phyloP scores from a whole-genome alignment of 2,329 filamentous ascomycete species.

The Malbranchea zuffiana region DNA sequence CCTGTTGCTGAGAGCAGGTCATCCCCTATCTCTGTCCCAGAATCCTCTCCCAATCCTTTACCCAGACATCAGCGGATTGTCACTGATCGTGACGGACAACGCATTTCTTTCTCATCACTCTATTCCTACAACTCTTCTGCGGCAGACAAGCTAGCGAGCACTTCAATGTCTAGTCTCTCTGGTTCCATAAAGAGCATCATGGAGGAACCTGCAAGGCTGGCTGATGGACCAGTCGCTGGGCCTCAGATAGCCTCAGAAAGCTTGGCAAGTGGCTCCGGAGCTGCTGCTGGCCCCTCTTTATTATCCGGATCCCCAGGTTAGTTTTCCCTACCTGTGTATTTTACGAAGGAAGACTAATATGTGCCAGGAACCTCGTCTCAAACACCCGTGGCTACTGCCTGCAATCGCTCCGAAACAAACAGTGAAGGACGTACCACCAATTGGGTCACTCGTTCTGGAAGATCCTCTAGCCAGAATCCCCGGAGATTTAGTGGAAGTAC shows the following conservation, averaged over 20 bases:
- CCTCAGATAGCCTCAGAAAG: too few relatives aligned
- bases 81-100: slow-evolving; percentile 42
- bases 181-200: slow-evolving; percentile 24
- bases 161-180: slow-evolving; percentile 26
- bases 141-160: slow-evolving; percentile 19
- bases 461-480: slow-evolving; percentile 58
- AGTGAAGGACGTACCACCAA: slow-evolving; percentile 12
- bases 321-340: background rate
- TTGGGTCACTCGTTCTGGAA: slow-evolving; percentile 23
- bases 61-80: slow-evolving; percentile 7
- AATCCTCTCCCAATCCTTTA: slow-evolving; percentile 2
- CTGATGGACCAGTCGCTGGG: background rate
- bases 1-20: background rate
- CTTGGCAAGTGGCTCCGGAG: background rate
- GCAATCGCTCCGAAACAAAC: too few relatives aligned
- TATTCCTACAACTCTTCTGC: slow-evolving; percentile 42
- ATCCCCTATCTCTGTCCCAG: slow-evolving; percentile 2
- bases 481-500: slow-evolving; percentile 73
- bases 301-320: slow-evolving; percentile 8
- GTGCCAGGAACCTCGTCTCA: too few relatives aligned
- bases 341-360: too few relatives aligned
- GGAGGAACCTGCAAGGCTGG: slow-evolving; percentile 14
- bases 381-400: too few relatives aligned
- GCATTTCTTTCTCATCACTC: slow-evolving; percentile 61
- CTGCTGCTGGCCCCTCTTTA: background rate